phyloP scores from a whole-genome alignment of 2,329 filamentous ascomycete species.

The Monilinia polystroma region DNA sequence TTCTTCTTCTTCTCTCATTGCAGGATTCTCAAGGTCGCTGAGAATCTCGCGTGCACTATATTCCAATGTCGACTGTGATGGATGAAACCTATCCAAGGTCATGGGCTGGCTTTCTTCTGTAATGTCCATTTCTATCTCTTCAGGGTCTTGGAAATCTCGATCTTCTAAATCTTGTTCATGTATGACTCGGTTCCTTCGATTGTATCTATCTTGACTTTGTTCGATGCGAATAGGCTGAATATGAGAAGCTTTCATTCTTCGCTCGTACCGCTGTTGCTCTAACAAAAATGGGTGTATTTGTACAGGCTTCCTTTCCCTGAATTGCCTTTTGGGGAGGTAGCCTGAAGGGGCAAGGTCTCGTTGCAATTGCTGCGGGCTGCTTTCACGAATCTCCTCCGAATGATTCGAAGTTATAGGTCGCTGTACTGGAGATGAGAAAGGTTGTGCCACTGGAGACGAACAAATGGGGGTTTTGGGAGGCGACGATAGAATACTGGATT shows the following conservation, averaged over 20 bases:
- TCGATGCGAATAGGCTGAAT: constrained; percentile 37
- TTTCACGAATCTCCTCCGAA: background rate
- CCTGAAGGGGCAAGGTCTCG: background rate
- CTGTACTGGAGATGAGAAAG: background rate
- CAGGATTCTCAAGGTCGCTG: background rate
- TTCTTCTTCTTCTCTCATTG: constrained; percentile 14
- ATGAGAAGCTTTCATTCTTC: constrained; percentile 35
- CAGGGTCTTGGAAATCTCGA: constrained; percentile 30
- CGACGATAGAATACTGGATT: constrained; percentile 37
- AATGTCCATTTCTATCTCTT: constrained; percentile 20
- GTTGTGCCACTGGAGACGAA: constrained; percentile 15
- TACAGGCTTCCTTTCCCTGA: constrained; percentile 38
- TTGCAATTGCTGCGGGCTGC: background rate
- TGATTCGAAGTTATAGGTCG: background rate
- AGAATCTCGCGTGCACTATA: background rate
- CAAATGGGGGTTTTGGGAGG: constrained; percentile 25
- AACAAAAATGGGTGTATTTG: constrained; percentile 40
- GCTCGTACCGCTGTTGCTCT: constrained; percentile 39
- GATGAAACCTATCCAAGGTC: constrained; percentile 31
- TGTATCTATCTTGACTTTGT: constrained; percentile 30
- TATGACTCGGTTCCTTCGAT: constrained; percentile 21
- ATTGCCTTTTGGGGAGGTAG: constrained; percentile 9
- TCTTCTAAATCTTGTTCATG: constrained; percentile 32
- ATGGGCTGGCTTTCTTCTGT: constrained; percentile 33
- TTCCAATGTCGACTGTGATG: constrained; percentile 23